A percentile compares a stretch with the other conserved stretches of the same genome.
Evolutionary conservation across 2,329 filamentous ascomycete genomes (phyloP).

Genomic region (Arthroderma sp.): DNA sequence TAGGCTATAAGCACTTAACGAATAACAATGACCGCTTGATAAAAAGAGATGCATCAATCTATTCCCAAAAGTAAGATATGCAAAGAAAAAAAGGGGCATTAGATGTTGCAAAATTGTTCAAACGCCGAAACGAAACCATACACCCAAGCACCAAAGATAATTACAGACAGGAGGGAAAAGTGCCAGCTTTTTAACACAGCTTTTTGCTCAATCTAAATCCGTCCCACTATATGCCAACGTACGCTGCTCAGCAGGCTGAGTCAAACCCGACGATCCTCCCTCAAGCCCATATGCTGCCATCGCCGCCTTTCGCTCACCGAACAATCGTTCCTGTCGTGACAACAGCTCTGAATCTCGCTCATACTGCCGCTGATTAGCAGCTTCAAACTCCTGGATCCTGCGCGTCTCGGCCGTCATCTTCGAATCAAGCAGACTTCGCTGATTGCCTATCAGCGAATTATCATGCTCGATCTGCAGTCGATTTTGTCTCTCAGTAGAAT

Average conservation of each 20-base stretch:
- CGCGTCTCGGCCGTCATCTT: constrained; percentile 7
- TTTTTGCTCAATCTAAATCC: not conserved
- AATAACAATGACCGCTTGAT: too few relatives aligned
- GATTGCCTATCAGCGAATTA: constrained; percentile 3
- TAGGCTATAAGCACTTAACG: too few relatives aligned
- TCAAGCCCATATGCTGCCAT: not conserved
- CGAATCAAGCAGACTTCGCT: constrained; percentile 8
- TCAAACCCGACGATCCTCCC: not conserved
- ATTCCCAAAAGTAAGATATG: too few relatives aligned
- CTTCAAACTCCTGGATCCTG: constrained; percentile 9
- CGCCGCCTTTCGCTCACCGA: constrained; percentile 5
- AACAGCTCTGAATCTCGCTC: constrained; percentile 10
- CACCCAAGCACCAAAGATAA: too few relatives aligned
- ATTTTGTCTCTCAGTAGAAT: constrained; percentile 6
- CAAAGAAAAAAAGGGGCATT: too few relatives aligned
- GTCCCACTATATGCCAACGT: not conserved
- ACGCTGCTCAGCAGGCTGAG: not conserved
- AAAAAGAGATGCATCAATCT: too few relatives aligned
- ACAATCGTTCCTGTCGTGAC: constrained; percentile 7
- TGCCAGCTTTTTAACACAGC: not conserved
- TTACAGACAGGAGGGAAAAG: too few relatives aligned
- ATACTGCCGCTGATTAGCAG: constrained; percentile 10
- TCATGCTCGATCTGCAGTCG: constrained; percentile 8
- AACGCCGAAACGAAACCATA: too few relatives aligned
- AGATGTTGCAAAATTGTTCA: too few relatives aligned